Conservation (phyloP, 2,329 filamentous ascomycete species). For the Aspergillus chevalieri region DNA sequence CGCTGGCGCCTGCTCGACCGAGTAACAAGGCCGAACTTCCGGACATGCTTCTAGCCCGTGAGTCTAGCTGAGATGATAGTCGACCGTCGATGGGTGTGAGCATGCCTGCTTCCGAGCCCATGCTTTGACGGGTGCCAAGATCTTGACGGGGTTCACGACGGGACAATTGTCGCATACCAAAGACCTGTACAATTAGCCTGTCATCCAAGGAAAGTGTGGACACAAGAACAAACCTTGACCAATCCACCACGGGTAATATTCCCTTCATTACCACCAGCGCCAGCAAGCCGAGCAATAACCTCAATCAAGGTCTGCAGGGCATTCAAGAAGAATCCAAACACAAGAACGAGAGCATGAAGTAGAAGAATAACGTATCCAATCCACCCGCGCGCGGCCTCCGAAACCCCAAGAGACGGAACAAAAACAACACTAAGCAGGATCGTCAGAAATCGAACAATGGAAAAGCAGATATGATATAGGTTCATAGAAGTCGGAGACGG, state of each 20-base stretch:
- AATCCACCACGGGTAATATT: conserved; percentile 72
- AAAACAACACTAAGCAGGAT: conserved; percentile 76
- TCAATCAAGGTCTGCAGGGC: conserved; percentile 86
- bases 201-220: not conserved
- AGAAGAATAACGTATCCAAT: conserved; percentile 87
- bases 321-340: conserved; percentile 91
- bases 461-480: conserved; percentile 82
- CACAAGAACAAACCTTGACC: conserved; percentile 53
- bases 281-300: conserved; percentile 72
- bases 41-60: conserved; percentile 54
- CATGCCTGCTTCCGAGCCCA: conserved; percentile 77
- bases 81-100: conserved; percentile 62
- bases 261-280: conserved; percentile 70
- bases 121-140: conserved; percentile 66
- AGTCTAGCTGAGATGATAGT: conserved; percentile 52
- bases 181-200: conserved; percentile 48
- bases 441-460: conserved; percentile 67
- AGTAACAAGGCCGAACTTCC: conserved; percentile 58
- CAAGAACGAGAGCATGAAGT: conserved; percentile 74
- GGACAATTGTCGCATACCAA: conserved; percentile 83
- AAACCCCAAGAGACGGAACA: conserved; percentile 71
- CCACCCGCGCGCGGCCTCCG: conserved; percentile 80
- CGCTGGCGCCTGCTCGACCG: conserved; percentile 43
- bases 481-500: conserved; percentile 95
- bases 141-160: conserved; percentile 61